Evolutionary conservation across 768 basidiomycete species (phyloP).

Genomic region (Naganishia onofrii): DNA sequence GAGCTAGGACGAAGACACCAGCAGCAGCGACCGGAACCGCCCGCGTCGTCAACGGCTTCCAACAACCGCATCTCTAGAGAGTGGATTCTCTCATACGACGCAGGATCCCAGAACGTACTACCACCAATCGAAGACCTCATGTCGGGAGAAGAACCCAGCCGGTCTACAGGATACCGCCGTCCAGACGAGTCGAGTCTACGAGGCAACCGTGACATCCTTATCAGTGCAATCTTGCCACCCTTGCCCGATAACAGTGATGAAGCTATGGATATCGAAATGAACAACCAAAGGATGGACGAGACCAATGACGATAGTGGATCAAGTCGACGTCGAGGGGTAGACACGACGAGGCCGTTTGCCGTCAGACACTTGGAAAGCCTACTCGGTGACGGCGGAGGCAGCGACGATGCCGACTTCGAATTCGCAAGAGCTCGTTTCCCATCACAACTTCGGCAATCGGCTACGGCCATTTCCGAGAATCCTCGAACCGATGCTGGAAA

Average conservation of each 20-base stretch:
- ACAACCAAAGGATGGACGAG: constrained; percentile 19
- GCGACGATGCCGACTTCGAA: constrained; percentile 1
- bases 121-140: constrained; percentile 18
- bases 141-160: background rate
- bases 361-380: constrained; percentile 6
- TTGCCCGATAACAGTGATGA: constrained; percentile 9
- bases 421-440: constrained; percentile 13
- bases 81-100: constrained; percentile 2
- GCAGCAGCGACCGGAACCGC: background rate
- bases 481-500: background rate
- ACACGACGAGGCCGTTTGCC: background rate
- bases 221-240: constrained; percentile 9
- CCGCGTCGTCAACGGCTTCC: background rate
- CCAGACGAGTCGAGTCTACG: background rate
- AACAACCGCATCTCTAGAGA: background rate
- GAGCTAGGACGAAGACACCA: background rate
- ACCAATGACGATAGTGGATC: background rate
- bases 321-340: background rate
- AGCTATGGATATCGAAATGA: constrained; percentile 20
- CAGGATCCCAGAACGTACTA: background rate
- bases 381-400: background rate
- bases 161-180: background rate
- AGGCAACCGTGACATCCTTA: background rate
- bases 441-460: constrained; percentile 19
- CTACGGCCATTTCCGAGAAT: constrained; percentile 3